Evolutionary conservation across 1,284 basidiomycete species (phyloP).

Genomic region (Heterobasidion occidentale): DNA sequence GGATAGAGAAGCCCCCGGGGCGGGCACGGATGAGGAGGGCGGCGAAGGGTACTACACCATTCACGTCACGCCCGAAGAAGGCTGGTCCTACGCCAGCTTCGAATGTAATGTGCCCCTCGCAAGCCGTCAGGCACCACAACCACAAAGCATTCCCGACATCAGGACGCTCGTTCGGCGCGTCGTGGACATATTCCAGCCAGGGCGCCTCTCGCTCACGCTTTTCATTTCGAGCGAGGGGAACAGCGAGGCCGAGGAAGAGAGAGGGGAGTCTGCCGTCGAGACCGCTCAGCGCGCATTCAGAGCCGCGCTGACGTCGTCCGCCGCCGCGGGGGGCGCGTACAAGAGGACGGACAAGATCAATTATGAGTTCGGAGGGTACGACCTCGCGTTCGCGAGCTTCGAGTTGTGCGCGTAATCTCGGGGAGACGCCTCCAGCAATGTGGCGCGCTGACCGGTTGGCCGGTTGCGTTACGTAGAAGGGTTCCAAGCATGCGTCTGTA

Average conservation of each 20-base stretch:
- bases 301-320: slow-evolving; percentile 35
- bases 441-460: not conserved
- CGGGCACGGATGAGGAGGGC: slow-evolving; percentile 8
- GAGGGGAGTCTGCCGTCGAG: slow-evolving; percentile 49
- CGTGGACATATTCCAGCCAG: slow-evolving; percentile 89
- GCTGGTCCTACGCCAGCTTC: slow-evolving; percentile 97
- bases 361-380: slow-evolving; percentile 96
- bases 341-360: slow-evolving; percentile 93
- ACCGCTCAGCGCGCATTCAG: slow-evolving; percentile 66
- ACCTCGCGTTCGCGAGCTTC: slow-evolving; percentile 90
- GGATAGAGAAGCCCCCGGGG: slow-evolving; percentile 14
- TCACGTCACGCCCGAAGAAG: slow-evolving; percentile 96
- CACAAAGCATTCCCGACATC: slow-evolving; percentile 59
- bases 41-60: slow-evolving; percentile 96
- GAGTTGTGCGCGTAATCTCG: slow-evolving; percentile 31
- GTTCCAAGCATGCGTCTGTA: not conserved
- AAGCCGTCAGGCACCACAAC: slow-evolving; percentile 23
- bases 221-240: slow-evolving; percentile 76
- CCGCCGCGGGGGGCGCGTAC: slow-evolving; percentile 30
- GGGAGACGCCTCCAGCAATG: not conserved
- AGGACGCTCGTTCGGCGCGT: slow-evolving; percentile 81
- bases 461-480: not conserved
- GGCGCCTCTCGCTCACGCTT: slow-evolving; percentile 80
- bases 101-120: slow-evolving; percentile 94
- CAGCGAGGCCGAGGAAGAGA: slow-evolving; percentile 39